Conservation (phyloP, 2,329 filamentous ascomycete species). For the Cladosporium cucumerinum region DNA sequence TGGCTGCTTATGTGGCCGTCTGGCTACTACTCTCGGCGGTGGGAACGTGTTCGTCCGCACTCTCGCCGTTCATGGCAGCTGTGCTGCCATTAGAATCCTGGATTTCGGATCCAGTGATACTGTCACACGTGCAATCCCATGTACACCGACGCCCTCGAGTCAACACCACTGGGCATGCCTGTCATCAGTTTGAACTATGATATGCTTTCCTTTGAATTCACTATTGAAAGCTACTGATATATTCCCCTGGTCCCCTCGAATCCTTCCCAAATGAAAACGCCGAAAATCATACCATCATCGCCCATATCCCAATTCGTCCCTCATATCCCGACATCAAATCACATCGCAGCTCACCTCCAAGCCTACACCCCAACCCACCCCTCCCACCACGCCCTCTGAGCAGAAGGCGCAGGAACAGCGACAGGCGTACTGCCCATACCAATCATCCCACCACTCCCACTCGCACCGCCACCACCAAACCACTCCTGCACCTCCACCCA, state of each 20-base stretch:
- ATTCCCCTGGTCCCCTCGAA: background rate
- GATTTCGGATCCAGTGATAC: background rate
- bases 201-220: background rate
- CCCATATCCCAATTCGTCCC: background rate
- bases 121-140: background rate
- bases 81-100: background rate
- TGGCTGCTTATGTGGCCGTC: background rate
- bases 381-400: slow-evolving; percentile 16
- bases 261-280: background rate
- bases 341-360: background rate
- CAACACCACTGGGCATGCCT: background rate
- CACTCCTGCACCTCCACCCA: slow-evolving; percentile 32
- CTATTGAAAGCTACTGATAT: background rate
- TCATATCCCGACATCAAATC: background rate
- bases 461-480: slow-evolving; percentile 22
- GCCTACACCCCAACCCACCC: background rate
- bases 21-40: background rate
- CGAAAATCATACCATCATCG: background rate
- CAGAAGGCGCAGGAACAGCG: slow-evolving; percentile 20
- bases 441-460: background rate
- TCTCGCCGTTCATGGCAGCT: background rate
- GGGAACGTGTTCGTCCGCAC: background rate
- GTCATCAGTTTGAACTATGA: background rate
- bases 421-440: slow-evolving; percentile 7
- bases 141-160: background rate